These are phyloP conservation scores for Eudorina sp. DNA, from an alignment of 139 green algal species.

Conservation along the genomic window DNA sequence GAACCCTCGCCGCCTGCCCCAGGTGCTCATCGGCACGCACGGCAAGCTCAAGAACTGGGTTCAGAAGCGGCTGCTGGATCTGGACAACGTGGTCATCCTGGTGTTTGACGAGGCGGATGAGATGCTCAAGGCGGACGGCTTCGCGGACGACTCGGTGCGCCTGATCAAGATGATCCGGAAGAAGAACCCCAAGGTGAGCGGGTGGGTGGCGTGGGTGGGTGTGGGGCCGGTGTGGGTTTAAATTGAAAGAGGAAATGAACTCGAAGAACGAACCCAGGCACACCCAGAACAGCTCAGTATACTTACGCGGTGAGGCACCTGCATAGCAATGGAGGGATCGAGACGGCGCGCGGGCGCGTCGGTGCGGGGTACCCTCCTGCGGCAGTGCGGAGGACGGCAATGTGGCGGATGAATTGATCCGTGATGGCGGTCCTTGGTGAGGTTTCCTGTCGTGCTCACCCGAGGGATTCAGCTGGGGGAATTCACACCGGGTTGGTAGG, in stretches of 20 bases:
- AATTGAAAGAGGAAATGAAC: background rate
- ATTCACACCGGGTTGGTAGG: no score
- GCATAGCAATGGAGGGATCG: no score
- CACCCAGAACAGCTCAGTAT: no score
- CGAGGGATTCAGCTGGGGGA: no score
- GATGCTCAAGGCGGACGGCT: conserved; percentile 96
- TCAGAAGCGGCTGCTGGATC: conserved; percentile 80
- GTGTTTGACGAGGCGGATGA: conserved; percentile 99
- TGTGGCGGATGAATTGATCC: no score
- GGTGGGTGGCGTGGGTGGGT: no score
- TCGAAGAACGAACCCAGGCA: background rate
- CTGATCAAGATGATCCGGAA: conserved; percentile 71
- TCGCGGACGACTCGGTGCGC: conserved; percentile 90
- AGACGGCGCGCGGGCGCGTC: no score
- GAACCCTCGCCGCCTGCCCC: conserved; percentile 22
- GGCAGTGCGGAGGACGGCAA: no score
- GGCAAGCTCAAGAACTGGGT: conserved; percentile 94
- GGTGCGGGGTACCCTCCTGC: no score
- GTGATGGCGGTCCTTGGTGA: no score
- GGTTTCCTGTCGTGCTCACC: no score
- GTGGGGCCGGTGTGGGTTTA: background rate
- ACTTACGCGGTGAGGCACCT: no score
- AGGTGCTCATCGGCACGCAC: conserved; percentile 97
- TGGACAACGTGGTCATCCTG: conserved; percentile 85
- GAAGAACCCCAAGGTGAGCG: conserved; percentile 62